Conservation (phyloP, 2,329 filamentous ascomycete species). For the Diaporthe citri region DNA sequence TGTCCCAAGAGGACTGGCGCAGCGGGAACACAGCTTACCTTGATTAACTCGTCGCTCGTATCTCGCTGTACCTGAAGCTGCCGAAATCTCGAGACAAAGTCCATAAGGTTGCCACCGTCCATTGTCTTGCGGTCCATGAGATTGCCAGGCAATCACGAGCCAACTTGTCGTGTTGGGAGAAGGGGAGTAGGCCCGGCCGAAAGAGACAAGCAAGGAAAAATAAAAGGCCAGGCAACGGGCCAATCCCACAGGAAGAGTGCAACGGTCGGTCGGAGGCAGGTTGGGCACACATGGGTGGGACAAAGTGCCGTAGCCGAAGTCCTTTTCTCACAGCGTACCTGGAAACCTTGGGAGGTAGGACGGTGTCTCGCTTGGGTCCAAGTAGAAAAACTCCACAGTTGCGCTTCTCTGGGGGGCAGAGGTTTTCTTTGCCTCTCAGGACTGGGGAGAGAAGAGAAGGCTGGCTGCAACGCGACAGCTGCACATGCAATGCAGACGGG, state of each 20-base stretch:
- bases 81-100: conserved; percentile 63
- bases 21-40: conserved; percentile 52
- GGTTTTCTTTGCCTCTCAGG: neutral
- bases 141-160: conserved; percentile 9
- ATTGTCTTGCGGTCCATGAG: conserved; percentile 34
- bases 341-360: neutral
- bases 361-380: conserved; percentile 4
- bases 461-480: conserved; percentile 18
- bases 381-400: conserved; percentile 15
- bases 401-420: neutral
- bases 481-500: conserved; percentile 27
- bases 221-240: neutral
- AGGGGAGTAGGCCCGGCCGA: neutral
- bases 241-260: conserved; percentile 4
- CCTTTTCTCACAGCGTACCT: neutral
- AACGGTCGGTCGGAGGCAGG: conserved; percentile 1
- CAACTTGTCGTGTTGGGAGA: neutral
- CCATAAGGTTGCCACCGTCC: conserved; percentile 40
- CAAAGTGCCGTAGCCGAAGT: conserved; percentile 9
- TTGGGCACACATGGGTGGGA: conserved; percentile 15
- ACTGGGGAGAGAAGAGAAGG: conserved; percentile 3
- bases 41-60: conserved; percentile 59
- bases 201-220: neutral
- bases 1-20: neutral
- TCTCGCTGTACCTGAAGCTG: conserved; percentile 57